These are phyloP conservation scores for Tetratostichococcus sp. DNA, from an alignment of 139 green algal genomes.

Conservation along the genomic window DNA sequence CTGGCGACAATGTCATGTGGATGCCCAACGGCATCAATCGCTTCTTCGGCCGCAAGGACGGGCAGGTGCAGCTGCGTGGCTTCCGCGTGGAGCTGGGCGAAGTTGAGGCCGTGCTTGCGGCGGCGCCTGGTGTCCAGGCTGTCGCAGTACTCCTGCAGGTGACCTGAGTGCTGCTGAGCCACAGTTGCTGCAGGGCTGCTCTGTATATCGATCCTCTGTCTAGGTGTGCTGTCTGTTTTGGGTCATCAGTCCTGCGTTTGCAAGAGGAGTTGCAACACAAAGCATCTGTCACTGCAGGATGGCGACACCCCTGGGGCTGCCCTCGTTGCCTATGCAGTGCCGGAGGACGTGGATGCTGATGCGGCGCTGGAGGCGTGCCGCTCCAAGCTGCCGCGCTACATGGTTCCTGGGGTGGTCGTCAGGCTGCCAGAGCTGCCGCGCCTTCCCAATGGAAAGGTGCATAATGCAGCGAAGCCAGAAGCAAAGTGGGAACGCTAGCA, in stretches of 20 bases:
- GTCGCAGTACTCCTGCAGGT: conserved; percentile 3
- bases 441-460: conserved; percentile 24
- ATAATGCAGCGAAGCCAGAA: background rate
- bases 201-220: no score
- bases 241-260: no score
- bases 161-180: no score
- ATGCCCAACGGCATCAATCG: background rate
- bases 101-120: conserved; percentile 22
- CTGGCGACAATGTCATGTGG: conserved; percentile 3
- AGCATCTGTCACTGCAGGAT: no score
- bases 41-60: conserved; percentile 7
- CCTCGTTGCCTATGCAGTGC: conserved; percentile 18
- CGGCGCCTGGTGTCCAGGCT: background rate
- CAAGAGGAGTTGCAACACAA: no score
- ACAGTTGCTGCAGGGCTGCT: no score
- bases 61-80: conserved; percentile 45
- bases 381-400: conserved; percentile 20
- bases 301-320: background rate
- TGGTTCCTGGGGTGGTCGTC: conserved; percentile 15
- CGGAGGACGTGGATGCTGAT: background rate
- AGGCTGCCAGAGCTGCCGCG: conserved; percentile 11
- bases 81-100: conserved; percentile 48
- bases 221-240: no score
- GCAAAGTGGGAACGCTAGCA: background rate
- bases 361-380: background rate